Evolutionary conservation across 306 rosid genomes (phyloP), one percentile per base, ranked within the genome.

Genomic region (Cicer cuneatum): DNA sequence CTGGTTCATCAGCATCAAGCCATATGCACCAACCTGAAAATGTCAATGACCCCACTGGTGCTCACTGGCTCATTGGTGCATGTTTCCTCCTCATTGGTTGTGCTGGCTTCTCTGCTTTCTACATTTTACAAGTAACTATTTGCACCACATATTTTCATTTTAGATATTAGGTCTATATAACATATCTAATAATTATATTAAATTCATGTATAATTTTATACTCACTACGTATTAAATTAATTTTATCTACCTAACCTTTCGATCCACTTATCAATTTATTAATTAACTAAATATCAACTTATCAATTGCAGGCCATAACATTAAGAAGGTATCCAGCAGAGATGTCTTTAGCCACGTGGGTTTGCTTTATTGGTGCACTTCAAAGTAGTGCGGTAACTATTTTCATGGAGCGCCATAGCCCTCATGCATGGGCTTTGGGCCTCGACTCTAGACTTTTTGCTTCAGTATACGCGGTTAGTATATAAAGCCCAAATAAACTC

Each of bases 261-360:
- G n/a, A n/a, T n/a, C n/a, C n/a, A n/a, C n/a, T n/a, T n/a, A n/a
- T n/a, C n/a, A n/a, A n/a, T n/a, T n/a, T n/a, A n/a, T n/a, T n/a
- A n/a, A n/a, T n/a, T n/a, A n/a, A n/a, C n/a, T n/a, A n/a, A n/a
- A n/a, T n/a, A n/a, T n/a, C n/a, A n/a, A n/a, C 4, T 21, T 46
- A 2, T 29, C 9, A 67, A 15, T 18, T 73, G 49, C 87, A 92
- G 96, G 77, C 97, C 5, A 75, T 88, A 47, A 83, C 92, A 14
- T 21, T 92, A 66, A 89, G 72, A 81, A 88, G 77, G 74, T 92
- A 92, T 57, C 92, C 89, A 1, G 96, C 96, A 46, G 90, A 86
- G 35, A 77, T 92, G 70, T 85, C 97, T 1, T 86, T 92, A n/a
- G 81, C 97, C 18, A 51, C 89, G 0, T 83, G 87, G 87, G 76